Evolutionary conservation across 139 green algal species (phyloP).

Genomic region (Chlamydomonas schloesseri): DNA sequence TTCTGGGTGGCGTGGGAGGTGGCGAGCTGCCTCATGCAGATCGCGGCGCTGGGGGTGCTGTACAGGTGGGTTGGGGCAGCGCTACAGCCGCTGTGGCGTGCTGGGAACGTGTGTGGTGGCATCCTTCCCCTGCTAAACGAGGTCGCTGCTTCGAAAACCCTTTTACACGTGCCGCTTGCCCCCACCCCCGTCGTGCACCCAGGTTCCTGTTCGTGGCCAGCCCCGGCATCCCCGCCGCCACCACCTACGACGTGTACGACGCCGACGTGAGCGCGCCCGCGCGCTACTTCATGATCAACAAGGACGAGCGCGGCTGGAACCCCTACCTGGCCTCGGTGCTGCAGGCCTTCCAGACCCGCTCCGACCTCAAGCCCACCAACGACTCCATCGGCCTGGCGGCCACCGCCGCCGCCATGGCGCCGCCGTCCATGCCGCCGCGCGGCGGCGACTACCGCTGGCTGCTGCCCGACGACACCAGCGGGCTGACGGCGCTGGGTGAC

Average conservation of each 20-base stretch:
- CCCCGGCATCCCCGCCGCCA: conserved; percentile 25
- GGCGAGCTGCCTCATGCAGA: conserved; percentile 19
- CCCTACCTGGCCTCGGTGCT: conserved; percentile 32
- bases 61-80: conserved; percentile 19
- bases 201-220: too few relatives aligned
- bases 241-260: conserved; percentile 57
- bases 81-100: too few relatives aligned
- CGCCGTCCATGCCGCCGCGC: conserved; percentile 23
- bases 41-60: conserved; percentile 17
- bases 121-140: too few relatives aligned
- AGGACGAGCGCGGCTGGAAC: conserved; percentile 33
- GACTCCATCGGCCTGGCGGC: not conserved
- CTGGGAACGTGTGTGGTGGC: too few relatives aligned
- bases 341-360: not conserved
- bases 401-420: not conserved
- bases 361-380: not conserved
- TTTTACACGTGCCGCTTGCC: too few relatives aligned
- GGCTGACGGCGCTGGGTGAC: conserved; percentile 8
- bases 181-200: too few relatives aligned
- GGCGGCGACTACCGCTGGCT: conserved; percentile 51
- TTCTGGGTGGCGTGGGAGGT: conserved; percentile 58
- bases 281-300: conserved; percentile 43
- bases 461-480: conserved; percentile 37
- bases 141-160: too few relatives aligned
- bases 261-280: conserved; percentile 22